Base-by-base conservation (phyloP, 768 basidiomycete genomes). In the Boletus reticuloceps region DNA sequence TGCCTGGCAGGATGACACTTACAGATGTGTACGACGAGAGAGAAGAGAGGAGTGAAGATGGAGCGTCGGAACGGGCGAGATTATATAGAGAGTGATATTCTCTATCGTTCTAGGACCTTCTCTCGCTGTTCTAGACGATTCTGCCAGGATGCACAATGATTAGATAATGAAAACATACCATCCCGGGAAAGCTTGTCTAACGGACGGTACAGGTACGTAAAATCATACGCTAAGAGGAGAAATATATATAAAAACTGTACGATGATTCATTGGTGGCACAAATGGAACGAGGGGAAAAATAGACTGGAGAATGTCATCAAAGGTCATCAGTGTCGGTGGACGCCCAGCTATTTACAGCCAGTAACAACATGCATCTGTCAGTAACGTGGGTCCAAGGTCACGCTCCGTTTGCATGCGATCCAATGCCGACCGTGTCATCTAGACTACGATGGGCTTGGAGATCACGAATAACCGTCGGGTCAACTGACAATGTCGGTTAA, bases 391-490 rank as follows among this genome's bases (percentile, higher is more conserved):
- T 43, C 54, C 58, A n/a, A 39, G 8, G 38, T 58, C 58, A 71
- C 43, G 61, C 64, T 53, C 70, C 70, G 31, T 71, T 71, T 49
- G 68, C 29, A 46, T 68, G 71, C 27, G 61, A 52, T 56, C 71
- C 71, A 38, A 66, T 56, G 25, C 68, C 69, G 20, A 69, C 45
- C 53, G 71, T 64, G 58, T 87, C 85, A 44, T 92, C 90, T 60
- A 92, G 77, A 75, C 89, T 91, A 68, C 88, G 79, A 68, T 94
- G 92, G 16, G 88, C 86, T 74, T 94, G 91, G 54, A 94, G 76
- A 72, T 96, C 94, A 37, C 87, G 87, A 60, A 95, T 74, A 29
- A 96, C 93, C 45, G 85, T 84, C 3, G 94, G 91, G 72, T 95
- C 94, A 66, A 95, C 90, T 90, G 71, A 43, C 59, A 59, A 66